Conservation (phyloP, 73 alveolate genomes). For the Paramecium sexaurelia region DNA sequence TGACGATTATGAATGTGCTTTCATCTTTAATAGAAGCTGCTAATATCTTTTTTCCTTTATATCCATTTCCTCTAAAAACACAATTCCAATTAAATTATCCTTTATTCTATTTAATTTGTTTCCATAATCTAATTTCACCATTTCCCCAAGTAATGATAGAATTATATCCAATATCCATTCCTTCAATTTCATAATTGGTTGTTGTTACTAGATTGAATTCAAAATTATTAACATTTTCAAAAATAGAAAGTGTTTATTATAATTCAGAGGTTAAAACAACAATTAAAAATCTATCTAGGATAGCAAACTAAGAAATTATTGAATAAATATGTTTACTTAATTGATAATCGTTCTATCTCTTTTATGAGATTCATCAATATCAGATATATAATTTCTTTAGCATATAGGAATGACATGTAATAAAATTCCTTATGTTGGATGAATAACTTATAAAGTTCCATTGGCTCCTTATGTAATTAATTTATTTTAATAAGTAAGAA, state of each 20-base stretch:
- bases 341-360: background rate
- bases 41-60: background rate
- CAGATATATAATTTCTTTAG: background rate
- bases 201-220: background rate
- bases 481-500: background rate
- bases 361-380: background rate
- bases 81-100: constrained; percentile 25
- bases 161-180: background rate
- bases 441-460: background rate
- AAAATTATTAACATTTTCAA: constrained; percentile 9
- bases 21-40: background rate
- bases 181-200: background rate
- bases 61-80: constrained; percentile 10
- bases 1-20: background rate
- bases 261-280: background rate
- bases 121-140: background rate
- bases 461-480: background rate
- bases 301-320: background rate
- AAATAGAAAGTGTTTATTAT: background rate
- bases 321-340: background rate
- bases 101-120: background rate
- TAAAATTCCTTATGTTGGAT: background rate
- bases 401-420: background rate
- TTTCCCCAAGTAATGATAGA: background rate
- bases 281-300: constrained; percentile 6